These are phyloP conservation scores for Miscanthus sacchariflorus DNA, from an alignment of 202 grass and related monocot genomes.

Conservation along the genomic window DNA sequence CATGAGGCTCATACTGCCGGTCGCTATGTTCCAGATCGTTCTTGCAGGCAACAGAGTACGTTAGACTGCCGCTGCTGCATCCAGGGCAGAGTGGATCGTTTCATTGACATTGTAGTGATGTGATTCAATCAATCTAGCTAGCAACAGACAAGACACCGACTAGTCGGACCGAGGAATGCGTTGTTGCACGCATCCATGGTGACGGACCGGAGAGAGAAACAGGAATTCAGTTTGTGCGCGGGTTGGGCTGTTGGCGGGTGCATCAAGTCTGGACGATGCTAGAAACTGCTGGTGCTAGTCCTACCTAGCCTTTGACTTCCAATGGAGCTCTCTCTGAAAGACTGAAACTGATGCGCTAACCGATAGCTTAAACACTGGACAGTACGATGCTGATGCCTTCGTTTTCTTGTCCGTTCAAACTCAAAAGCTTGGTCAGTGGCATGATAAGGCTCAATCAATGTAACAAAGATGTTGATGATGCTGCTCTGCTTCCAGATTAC, in stretches of 20 bases:
- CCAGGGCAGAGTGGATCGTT: background rate
- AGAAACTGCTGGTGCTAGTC: background rate
- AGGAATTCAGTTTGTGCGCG: background rate
- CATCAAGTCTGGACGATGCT: background rate
- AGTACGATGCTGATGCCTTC: background rate
- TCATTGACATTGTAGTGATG: no score
- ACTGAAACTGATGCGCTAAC: constrained; percentile 27
- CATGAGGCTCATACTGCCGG: no score
- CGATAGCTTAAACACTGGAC: background rate
- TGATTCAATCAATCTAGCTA: background rate
- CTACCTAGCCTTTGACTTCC: background rate
- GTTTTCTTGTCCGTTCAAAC: constrained; percentile 4
- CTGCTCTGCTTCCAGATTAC: no score
- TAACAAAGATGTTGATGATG: background rate
- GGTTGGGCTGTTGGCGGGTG: background rate
- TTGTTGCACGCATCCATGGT: no score
- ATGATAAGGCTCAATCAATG: background rate
- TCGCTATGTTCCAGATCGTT: no score
- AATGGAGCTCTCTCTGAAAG: background rate
- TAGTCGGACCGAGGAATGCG: no score
- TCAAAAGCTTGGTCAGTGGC: background rate
- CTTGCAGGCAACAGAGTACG: no score
- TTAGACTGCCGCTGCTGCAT: background rate
- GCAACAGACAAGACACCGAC: no score
- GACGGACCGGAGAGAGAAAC: no score